phyloP scores from a whole-genome alignment of 1,284 basidiomycete genomes.

The Rhodofomes roseus region DNA sequence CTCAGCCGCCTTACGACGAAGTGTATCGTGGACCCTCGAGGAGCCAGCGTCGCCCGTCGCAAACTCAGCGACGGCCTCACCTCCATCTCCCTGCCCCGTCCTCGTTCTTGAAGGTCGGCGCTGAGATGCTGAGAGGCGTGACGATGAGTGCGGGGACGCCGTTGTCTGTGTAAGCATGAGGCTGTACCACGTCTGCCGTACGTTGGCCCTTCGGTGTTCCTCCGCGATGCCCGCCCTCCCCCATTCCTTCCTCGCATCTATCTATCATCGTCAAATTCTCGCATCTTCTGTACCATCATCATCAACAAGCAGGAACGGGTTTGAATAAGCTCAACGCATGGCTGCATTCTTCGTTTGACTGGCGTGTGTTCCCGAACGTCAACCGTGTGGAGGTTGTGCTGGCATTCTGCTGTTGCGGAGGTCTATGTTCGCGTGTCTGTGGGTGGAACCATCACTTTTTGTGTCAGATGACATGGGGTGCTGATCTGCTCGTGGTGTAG shows the following conservation, averaged over 20 bases:
- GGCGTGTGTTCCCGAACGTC: background rate
- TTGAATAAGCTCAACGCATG: background rate
- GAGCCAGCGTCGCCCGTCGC: background rate
- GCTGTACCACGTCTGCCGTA: background rate
- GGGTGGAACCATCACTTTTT: background rate
- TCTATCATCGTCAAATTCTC: too few relatives aligned
- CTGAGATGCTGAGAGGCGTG: conserved; percentile 46
- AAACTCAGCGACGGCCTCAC: background rate
- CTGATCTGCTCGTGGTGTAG: background rate
- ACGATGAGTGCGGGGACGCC: conserved; percentile 14
- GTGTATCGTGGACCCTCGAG: background rate
- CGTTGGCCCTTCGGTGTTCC: background rate
- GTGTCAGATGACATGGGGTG: background rate
- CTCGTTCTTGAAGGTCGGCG: conserved; percentile 20
- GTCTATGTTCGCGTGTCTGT: background rate
- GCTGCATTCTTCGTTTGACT: background rate
- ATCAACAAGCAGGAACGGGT: background rate
- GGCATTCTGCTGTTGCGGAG: background rate
- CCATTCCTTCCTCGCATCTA: background rate
- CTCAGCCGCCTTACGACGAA: background rate
- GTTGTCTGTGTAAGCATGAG: conserved; percentile 1
- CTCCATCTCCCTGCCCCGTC: conserved; percentile 1
- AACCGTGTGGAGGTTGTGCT: background rate
- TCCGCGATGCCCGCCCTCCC: background rate
- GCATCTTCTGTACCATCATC: background rate